Percentiles rank a stretch among this genome's conserved stretches.
These are phyloP conservation scores for Aspergillus latus DNA, from an alignment of 2,329 filamentous ascomycete species.

Conservation along the genomic window DNA sequence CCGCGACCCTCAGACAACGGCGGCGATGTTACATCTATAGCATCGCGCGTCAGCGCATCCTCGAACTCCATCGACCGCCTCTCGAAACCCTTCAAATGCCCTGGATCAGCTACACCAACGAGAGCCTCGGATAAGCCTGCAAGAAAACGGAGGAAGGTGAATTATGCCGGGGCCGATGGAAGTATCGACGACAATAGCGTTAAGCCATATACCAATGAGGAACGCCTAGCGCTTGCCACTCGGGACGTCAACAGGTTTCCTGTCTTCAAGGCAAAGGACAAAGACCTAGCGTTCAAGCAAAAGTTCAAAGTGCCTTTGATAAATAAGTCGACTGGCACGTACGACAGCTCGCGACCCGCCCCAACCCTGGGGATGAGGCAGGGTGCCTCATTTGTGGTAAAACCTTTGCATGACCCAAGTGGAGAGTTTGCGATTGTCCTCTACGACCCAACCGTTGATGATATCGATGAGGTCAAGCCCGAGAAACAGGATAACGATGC, in stretches of 20 bases:
- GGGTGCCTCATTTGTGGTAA: constrained; percentile 81
- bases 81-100: constrained; percentile 87
- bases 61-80: constrained; percentile 69
- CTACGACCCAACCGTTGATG: constrained; percentile 91
- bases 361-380: constrained; percentile 83
- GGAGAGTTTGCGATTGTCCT: constrained; percentile 96
- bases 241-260: constrained; percentile 86
- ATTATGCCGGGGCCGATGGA: constrained; percentile 80
- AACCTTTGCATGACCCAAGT: constrained; percentile 87
- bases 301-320: constrained; percentile 81
- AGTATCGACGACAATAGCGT: constrained; percentile 61
- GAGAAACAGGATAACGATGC: constrained; percentile 50
- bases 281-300: constrained; percentile 74
- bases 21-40: constrained; percentile 45
- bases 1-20: constrained; percentile 34
- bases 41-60: constrained; percentile 45
- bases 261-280: constrained; percentile 87
- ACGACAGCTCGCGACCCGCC: constrained; percentile 76
- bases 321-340: constrained; percentile 71
- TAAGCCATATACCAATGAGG: constrained; percentile 82
- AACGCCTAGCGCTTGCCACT: constrained; percentile 78
- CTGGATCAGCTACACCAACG: constrained; percentile 71
- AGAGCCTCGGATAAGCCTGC: constrained; percentile 72
- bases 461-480: constrained; percentile 74
- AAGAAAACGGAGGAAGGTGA: constrained; percentile 85